Evolutionary conservation across 257 asterid species (phyloP).

Genomic region (Catharanthus roseus): DNA sequence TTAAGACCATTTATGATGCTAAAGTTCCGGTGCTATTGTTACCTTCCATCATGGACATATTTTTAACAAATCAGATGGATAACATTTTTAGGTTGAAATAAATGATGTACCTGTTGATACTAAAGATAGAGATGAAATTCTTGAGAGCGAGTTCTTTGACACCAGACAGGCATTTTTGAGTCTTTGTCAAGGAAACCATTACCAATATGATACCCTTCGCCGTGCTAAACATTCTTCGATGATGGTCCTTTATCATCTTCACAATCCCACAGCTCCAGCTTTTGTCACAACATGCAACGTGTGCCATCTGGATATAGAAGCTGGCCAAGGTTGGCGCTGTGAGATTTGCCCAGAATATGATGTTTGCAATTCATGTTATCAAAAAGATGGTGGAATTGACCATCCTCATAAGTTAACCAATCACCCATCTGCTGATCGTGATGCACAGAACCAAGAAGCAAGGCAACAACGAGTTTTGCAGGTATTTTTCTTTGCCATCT

Average conservation of each 20-base stretch:
- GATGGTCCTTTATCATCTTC: conserved; percentile 99
- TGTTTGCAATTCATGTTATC: conserved; percentile 77
- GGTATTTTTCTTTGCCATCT: conserved; percentile 36
- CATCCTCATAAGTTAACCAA: conserved; percentile 89
- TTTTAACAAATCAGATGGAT: conserved; percentile 12
- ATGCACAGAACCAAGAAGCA: conserved; percentile 94
- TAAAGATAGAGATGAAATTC: conserved; percentile 77
- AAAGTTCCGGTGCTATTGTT: neutral
- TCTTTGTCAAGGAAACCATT: conserved; percentile 97
- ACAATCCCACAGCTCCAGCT: conserved; percentile 98
- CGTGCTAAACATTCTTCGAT: conserved; percentile 97
- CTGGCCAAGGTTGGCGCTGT: conserved; percentile 99
- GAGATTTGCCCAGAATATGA: conserved; percentile 95
- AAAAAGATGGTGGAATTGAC: conserved; percentile 69
- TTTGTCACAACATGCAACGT: conserved; percentile 60
- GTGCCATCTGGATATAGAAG: conserved; percentile 80
- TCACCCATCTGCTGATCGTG: conserved; percentile 70
- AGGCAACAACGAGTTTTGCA: conserved; percentile 77
- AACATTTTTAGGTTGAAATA: conserved; percentile 55
- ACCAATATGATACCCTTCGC: conserved; percentile 95
- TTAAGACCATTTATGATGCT: neutral
- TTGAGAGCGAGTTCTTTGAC: conserved; percentile 98
- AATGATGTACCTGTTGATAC: conserved; percentile 71
- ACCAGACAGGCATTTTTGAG: conserved; percentile 97
- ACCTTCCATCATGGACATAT: neutral